Conservation (phyloP, 1,284 basidiomycete species). For the Ganoderma multipileum region DNA sequence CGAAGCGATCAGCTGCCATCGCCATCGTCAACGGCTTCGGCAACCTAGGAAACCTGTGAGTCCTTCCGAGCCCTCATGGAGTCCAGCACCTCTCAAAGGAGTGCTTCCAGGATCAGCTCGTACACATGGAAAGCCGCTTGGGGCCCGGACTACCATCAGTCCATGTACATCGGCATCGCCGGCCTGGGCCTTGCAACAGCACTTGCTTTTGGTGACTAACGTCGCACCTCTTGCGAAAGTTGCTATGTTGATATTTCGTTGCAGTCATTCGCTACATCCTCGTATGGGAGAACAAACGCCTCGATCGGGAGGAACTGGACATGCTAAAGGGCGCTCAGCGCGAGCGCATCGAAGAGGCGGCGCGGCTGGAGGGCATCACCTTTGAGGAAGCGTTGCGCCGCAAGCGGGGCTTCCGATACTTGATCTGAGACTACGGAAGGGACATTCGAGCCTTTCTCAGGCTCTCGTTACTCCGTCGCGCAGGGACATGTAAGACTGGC, state of each 20-base stretch:
- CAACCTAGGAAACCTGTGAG: constrained; percentile 48
- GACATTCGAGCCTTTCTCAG: too few species aligned
- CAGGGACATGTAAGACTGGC: background rate
- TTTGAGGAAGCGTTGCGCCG: constrained; percentile 46
- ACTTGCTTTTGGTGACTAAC: constrained; percentile 38
- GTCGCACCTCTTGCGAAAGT: background rate
- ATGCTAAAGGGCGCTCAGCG: constrained; percentile 40
- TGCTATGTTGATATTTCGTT: background rate
- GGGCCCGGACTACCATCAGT: constrained; percentile 47
- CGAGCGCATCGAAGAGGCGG: constrained; percentile 46
- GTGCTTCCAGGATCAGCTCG: constrained; percentile 41
- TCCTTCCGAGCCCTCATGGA: constrained; percentile 3
- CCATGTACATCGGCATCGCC: constrained; percentile 47
- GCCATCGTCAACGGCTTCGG: constrained; percentile 50
- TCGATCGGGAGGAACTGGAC: constrained; percentile 44
- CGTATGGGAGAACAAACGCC: constrained; percentile 42
- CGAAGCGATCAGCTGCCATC: constrained; percentile 58
- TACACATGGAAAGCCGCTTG: constrained; percentile 47
- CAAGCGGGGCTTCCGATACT: constrained; percentile 50
- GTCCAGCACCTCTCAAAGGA: background rate
- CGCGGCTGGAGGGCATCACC: constrained; percentile 45
- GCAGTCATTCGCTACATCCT: constrained; percentile 45
- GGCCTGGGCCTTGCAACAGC: constrained; percentile 37
- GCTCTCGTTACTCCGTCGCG: background rate
- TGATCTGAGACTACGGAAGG: constrained; percentile 37